Evolutionary conservation across 2,329 filamentous ascomycete species (phyloP), one percentile per base, ranked within the genome.

Genomic region (Cucurbitaria berberidis): DNA sequence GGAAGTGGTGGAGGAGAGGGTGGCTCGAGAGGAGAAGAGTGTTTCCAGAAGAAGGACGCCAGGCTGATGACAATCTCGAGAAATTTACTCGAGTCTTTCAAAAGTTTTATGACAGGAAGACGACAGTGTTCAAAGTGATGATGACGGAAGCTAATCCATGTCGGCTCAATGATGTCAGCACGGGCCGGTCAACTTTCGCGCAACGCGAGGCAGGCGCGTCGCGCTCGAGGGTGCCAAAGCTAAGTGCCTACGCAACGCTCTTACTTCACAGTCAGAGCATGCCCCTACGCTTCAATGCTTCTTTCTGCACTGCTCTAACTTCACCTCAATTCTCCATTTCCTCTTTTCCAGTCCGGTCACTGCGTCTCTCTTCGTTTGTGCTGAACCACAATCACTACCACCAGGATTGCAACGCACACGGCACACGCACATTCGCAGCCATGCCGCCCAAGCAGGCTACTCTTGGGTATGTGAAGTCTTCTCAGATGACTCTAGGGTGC

Each of bases 391-490:
- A 48, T 41, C 56, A 30, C 49, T 30, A 21, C 40, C 49, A 35
- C 38, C 45, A 48, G 42, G 36, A 34, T 45, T 52, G 45, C 26
- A 53, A 45, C 48, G 54, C 55, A 48, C 45, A 45, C 41, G 19
- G 55, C 35, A 45, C 46, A 34, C 45, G 50, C 43, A 53, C 40
- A 52, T 38, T 55, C n/a, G 55, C 55, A 64, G 58, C 45, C 36
- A 81, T 81, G 80, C 64, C 79, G 44, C 78, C 78, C 18, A 92
- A 90, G 74, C 91, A 96, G 78, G 86, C 89, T 68, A 96, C 90
- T 56, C 79, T 96, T 75, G 90, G 90, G 92, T 96, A 95, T 79
- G 91, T 93, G 59, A 88, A 85, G 77, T 79, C 86, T 67, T 82
- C 82, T 60, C 90, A 93, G 80, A 85, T 83, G 71, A 91, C 87